phyloP scores from a whole-genome alignment of 169 alveolate species.

The Cryptosporidium meleagridis region DNA sequence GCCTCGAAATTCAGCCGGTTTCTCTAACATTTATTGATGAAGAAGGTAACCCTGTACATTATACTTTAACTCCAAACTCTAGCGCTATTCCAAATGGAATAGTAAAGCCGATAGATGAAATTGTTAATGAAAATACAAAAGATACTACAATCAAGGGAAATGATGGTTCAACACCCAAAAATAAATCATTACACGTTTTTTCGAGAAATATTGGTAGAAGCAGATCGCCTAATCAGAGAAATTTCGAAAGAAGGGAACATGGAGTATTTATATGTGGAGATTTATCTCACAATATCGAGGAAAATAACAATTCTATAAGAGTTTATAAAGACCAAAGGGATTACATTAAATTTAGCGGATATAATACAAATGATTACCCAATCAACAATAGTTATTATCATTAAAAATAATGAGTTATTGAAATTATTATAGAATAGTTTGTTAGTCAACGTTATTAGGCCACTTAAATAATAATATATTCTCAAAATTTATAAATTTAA shows the following conservation, averaged over 20 bases:
- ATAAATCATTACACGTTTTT: constrained; percentile 28
- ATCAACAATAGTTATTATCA: neutral
- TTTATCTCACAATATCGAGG: neutral
- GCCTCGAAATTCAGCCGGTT: constrained; percentile 51
- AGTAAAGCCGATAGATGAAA: constrained; percentile 43
- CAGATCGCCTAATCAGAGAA: constrained; percentile 21
- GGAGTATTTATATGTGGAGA: constrained; percentile 46
- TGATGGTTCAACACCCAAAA: neutral
- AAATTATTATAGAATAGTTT: neutral
- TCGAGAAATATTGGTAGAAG: constrained; percentile 69
- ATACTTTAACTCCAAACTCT: constrained; percentile 43
- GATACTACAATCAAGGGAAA: neutral
- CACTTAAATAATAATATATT: neutral
- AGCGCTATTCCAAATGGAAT: constrained; percentile 28
- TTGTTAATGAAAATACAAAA: neutral
- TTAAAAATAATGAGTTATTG: neutral
- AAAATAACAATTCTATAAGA: neutral
- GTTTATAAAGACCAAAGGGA: constrained; percentile 24
- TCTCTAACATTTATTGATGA: constrained; percentile 58
- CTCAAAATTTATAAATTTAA: no score
- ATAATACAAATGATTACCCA: neutral
- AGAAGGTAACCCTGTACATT: constrained; percentile 48
- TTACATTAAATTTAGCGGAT: neutral
- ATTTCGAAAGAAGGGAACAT: constrained; percentile 43
- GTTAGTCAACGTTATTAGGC: no score